Percentiles rank a stretch among this genome's conserved stretches.
Evolutionary conservation across 257 asterid genomes (phyloP).

Genomic region (Marsdenia floribunda): DNA sequence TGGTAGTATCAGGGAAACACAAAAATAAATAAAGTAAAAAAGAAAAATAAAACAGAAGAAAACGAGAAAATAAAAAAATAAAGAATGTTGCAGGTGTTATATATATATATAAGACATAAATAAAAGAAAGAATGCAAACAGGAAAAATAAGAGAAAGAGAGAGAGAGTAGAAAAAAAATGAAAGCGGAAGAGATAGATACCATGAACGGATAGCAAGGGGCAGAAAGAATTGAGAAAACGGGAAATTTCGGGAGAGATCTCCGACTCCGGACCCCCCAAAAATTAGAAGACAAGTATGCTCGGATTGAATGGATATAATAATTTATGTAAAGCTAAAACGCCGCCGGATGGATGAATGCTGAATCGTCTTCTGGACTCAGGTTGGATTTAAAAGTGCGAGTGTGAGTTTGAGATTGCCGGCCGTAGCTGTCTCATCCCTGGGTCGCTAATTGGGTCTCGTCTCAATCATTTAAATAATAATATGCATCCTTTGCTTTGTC

Average conservation of each 20-base stretch:
- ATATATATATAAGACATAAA: background rate
- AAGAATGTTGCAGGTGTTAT: too few relatives aligned
- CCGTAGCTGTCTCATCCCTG: too few relatives aligned
- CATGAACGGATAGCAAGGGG: too few relatives aligned
- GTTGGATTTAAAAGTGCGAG: too few relatives aligned
- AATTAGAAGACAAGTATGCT: background rate
- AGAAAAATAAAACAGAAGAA: background rate
- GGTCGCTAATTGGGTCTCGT: background rate
- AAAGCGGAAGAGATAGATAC: background rate
- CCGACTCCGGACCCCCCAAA: background rate
- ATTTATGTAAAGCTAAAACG: too few relatives aligned
- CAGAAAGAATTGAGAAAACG: background rate
- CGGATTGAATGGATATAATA: background rate
- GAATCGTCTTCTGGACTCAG: too few relatives aligned
- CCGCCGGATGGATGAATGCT: too few relatives aligned
- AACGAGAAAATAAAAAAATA: background rate
- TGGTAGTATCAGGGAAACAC: background rate
- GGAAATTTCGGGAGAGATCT: constrained; percentile 2
- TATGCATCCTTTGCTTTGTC: background rate
- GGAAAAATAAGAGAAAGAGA: background rate
- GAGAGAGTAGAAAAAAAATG: background rate
- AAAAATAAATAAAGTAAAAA: background rate
- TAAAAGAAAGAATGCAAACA: background rate
- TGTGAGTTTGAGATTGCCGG: too few relatives aligned
- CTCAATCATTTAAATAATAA: background rate